Evolutionary conservation across 2,329 filamentous ascomycete species (phyloP).

Genomic region (Aureobasidium sp.): DNA sequence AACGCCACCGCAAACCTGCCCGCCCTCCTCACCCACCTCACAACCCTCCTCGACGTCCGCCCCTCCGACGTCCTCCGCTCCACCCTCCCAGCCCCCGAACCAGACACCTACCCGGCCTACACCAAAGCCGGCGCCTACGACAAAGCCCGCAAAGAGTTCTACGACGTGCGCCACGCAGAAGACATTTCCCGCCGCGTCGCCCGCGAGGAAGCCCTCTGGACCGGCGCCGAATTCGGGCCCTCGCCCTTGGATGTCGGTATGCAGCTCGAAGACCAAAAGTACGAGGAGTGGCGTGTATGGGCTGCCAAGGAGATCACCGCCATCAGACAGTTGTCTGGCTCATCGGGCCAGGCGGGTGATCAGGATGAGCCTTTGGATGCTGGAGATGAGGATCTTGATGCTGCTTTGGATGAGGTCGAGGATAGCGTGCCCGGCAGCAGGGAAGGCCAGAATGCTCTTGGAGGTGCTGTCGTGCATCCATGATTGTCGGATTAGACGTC

Average conservation of each 20-base stretch:
- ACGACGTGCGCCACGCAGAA: conserved; percentile 70
- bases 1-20: background rate
- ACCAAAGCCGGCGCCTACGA: conserved; percentile 67
- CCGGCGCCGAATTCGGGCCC: conserved; percentile 84
- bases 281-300: conserved; percentile 81
- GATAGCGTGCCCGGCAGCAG: conserved; percentile 27
- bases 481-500: conserved; percentile 18
- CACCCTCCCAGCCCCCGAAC: conserved; percentile 29
- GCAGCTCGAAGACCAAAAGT: conserved; percentile 71
- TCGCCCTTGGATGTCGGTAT: conserved; percentile 68
- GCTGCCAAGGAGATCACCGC: conserved; percentile 50
- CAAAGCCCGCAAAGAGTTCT: conserved; percentile 81
- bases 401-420: conserved; percentile 33
- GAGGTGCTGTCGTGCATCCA: conserved; percentile 33
- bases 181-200: conserved; percentile 79
- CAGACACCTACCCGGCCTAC: conserved; percentile 40
- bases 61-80: background rate
- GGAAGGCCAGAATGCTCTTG: conserved; percentile 31
- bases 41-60: background rate
- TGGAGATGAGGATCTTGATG: conserved; percentile 24
- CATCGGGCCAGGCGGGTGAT: conserved; percentile 32
- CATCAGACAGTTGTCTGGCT: conserved; percentile 37
- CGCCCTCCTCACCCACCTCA: conserved; percentile 3
- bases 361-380: conserved; percentile 33
- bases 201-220: conserved; percentile 75